These are phyloP conservation scores for Sporothrix euskadiensis DNA, from an alignment of 2,329 filamentous ascomycete genomes.

Conservation along the genomic window DNA sequence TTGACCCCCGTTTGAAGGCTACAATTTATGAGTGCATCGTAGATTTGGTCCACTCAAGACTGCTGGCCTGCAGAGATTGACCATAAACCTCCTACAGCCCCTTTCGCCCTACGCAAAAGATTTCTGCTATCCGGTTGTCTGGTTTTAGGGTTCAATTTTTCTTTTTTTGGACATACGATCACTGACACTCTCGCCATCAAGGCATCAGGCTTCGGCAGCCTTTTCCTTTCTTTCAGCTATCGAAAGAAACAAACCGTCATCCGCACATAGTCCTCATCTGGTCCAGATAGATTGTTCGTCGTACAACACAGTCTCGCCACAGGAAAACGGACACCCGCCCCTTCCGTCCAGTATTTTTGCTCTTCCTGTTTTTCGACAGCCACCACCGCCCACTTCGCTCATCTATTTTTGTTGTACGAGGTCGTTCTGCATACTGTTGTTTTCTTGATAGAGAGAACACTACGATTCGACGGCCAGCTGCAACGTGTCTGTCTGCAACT, in stretches of 20 bases:
- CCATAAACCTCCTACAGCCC: slow-evolving; percentile 26
- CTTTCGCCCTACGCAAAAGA: not conserved
- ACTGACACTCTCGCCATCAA: not conserved
- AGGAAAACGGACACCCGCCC: slow-evolving; percentile 20
- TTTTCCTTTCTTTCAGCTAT: not conserved
- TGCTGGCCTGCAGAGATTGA: slow-evolving; percentile 26
- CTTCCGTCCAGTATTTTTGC: slow-evolving; percentile 8
- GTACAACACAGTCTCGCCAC: slow-evolving; percentile 21
- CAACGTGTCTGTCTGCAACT: not conserved
- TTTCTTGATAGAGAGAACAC: not conserved
- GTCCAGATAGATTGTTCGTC: slow-evolving; percentile 27
- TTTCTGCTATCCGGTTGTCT: not conserved
- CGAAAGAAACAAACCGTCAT: not conserved
- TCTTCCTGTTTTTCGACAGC: slow-evolving; percentile 2
- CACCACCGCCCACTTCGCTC: not conserved
- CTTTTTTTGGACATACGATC: not conserved
- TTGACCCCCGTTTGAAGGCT: slow-evolving; percentile 24
- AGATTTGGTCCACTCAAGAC: slow-evolving; percentile 26
- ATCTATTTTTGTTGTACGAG: slow-evolving; percentile 10
- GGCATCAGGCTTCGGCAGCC: not conserved
- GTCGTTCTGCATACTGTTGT: not conserved
- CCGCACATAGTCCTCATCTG: slow-evolving; percentile 5
- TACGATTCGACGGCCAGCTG: not conserved
- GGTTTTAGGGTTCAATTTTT: not conserved
- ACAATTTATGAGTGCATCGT: slow-evolving; percentile 24